Evolutionary conservation across 305 asterid species (phyloP).

Genomic region (Nicotiana rustica): DNA sequence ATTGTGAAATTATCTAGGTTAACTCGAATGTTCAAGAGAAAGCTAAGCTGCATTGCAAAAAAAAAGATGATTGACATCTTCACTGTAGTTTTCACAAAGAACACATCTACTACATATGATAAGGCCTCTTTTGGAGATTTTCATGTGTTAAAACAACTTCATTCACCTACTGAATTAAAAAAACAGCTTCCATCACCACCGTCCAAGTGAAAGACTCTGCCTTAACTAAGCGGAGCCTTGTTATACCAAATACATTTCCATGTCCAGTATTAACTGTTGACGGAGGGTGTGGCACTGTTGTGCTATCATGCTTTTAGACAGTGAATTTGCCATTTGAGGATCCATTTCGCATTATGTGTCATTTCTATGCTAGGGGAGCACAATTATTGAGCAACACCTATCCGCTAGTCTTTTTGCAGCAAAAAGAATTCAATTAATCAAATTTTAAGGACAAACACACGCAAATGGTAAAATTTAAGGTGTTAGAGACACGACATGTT

Average conservation of each 20-base stretch:
- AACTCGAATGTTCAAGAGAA: not conserved
- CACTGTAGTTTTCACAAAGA: slow-evolving; percentile 11
- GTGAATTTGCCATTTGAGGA: too few relatives aligned
- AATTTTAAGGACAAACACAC: not conserved
- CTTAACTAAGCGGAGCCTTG: not conserved
- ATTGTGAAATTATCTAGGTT: slow-evolving; percentile 1
- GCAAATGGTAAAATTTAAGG: not conserved
- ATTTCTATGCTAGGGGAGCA: too few relatives aligned
- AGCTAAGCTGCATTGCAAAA: not conserved
- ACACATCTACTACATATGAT: not conserved
- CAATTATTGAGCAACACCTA: too few relatives aligned
- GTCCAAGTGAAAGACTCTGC: not conserved
- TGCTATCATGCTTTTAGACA: too few relatives aligned
- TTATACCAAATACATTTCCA: not conserved
- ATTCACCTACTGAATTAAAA: not conserved
- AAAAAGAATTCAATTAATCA: too few relatives aligned
- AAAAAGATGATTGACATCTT: not conserved
- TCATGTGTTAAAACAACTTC: slow-evolving; percentile 14
- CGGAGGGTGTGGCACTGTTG: too few relatives aligned
- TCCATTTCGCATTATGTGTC: too few relatives aligned
- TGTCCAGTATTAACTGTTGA: too few relatives aligned
- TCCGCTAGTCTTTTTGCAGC: too few relatives aligned
- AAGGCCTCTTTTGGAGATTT: not conserved
- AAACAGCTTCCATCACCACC: not conserved
- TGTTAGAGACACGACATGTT: not conserved